These are phyloP conservation scores for Eremothecium cymbalariae DNA, from an alignment of 1,139 yeast species.

Conservation along the genomic window DNA sequence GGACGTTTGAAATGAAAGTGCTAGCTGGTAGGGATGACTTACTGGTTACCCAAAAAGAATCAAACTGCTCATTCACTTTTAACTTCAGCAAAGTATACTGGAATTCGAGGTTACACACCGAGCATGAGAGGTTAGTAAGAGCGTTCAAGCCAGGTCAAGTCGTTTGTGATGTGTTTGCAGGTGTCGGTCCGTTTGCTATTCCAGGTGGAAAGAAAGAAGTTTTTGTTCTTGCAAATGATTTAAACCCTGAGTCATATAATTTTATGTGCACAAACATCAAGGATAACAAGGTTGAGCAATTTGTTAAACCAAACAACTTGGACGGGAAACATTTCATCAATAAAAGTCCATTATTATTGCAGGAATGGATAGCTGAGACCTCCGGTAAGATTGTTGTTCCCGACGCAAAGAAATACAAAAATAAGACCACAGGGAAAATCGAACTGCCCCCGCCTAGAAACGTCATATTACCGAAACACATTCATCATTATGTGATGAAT, in stretches of 20 bases:
- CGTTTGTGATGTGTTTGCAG: constrained; percentile 94
- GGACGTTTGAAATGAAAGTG: constrained; percentile 91
- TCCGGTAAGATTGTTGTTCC: constrained; percentile 29
- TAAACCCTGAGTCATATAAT: constrained; percentile 78
- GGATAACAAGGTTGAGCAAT: constrained; percentile 52
- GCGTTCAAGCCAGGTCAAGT: constrained; percentile 57
- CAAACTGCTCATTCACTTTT: constrained; percentile 77
- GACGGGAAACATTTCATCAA: constrained; percentile 82
- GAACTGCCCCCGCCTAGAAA: constrained; percentile 30
- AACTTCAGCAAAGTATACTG: constrained; percentile 93
- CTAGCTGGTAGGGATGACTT: constrained; percentile 69
- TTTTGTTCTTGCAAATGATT: constrained; percentile 81
- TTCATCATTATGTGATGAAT: constrained; percentile 84
- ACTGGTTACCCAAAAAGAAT: constrained; percentile 79
- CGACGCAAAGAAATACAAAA: constrained; percentile 23
- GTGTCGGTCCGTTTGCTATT: constrained; percentile 96
- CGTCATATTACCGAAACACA: constrained; percentile 48
- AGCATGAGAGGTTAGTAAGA: constrained; percentile 72
- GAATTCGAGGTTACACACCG: constrained; percentile 93
- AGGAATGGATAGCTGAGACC: constrained; percentile 20
- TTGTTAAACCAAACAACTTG: constrained; percentile 56
- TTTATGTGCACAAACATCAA: constrained; percentile 59
- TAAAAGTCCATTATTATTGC: constrained; percentile 46
- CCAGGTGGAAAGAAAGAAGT: constrained; percentile 88
- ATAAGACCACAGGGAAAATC: constrained; percentile 13